These are phyloP conservation scores for Linnemannia zychae DNA, from an alignment of 192 early-diverging fungal species.

Conservation along the genomic window DNA sequence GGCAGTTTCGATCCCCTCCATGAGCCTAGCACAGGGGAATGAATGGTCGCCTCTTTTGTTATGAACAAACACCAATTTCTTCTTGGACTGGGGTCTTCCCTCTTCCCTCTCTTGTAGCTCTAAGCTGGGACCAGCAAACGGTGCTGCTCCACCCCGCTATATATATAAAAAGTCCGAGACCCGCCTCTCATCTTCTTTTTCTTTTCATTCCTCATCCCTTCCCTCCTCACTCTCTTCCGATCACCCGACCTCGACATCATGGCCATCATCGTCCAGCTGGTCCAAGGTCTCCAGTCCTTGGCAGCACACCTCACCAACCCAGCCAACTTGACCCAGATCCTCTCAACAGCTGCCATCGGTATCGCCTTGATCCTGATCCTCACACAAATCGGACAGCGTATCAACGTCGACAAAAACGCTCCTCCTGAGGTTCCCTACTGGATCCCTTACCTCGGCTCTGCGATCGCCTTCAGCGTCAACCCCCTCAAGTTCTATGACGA, in stretches of 20 bases:
- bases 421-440: conserved; percentile 82
- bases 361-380: conserved; percentile 44
- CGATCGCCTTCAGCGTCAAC: conserved; percentile 88
- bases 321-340: conserved; percentile 54
- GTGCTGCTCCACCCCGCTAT: neutral
- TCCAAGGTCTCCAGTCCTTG: conserved; percentile 49
- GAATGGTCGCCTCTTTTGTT: neutral
- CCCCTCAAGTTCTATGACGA: conserved; percentile 91
- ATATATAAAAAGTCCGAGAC: conserved; percentile 3
- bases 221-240: conserved; percentile 4
- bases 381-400: conserved; percentile 43
- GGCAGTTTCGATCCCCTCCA: neutral
- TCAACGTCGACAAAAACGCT: conserved; percentile 63
- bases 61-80: neutral
- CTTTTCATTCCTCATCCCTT: conserved; percentile 12
- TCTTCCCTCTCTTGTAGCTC: neutral
- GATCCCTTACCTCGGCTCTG: conserved; percentile 91
- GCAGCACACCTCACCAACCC: conserved; percentile 47
- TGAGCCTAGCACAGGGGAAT: neutral
- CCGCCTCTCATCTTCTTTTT: conserved; percentile 9
- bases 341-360: conserved; percentile 44
- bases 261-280: conserved; percentile 57
- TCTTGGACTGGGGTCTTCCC: conserved; percentile 11
- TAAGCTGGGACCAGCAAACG: neutral
- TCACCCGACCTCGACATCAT: conserved; percentile 21